phyloP scores from a whole-genome alignment of 257 asterid species.

The Plantago ovata region DNA sequence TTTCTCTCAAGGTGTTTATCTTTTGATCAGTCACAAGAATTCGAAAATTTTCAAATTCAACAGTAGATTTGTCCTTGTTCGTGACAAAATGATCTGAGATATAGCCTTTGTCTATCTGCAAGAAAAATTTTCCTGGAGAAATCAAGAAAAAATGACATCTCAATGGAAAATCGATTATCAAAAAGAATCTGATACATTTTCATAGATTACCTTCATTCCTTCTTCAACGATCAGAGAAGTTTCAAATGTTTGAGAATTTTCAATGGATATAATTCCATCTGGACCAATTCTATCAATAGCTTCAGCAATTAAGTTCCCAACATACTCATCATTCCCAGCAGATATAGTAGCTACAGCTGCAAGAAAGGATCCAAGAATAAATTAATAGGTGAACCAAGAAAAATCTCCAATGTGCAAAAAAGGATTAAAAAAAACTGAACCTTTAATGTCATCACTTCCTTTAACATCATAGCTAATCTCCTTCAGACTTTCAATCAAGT shows the following conservation, averaged over 20 bases:
- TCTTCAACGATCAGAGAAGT: conserved; percentile 77
- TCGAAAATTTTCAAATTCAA: conserved; percentile 82
- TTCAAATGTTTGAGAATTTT: conserved; percentile 77
- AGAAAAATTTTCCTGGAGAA: conserved; percentile 77
- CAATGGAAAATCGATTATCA: conserved; percentile 27
- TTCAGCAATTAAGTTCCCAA: conserved; percentile 79
- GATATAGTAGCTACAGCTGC: conserved; percentile 93
- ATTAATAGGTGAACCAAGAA: background rate
- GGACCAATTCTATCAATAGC: conserved; percentile 88
- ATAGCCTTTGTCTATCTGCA: conserved; percentile 96
- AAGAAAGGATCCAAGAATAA: conserved; percentile 14
- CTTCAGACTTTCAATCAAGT: conserved; percentile 53
- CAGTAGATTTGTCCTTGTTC: conserved; percentile 60
- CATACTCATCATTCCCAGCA: conserved; percentile 85
- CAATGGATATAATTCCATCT: conserved; percentile 79
- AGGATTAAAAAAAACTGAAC: conserved; percentile 29
- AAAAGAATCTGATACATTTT: background rate
- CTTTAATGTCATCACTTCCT: conserved; percentile 72
- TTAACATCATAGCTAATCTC: conserved; percentile 54
- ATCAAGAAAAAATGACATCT: conserved; percentile 53
- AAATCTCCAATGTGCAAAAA: background rate
- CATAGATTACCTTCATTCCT: conserved; percentile 86
- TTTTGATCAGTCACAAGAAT: conserved; percentile 87
- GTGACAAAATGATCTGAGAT: conserved; percentile 90
- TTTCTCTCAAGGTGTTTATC: conserved; percentile 56